Conservation (phyloP, 345 rosid genomes). For the Euphorbia peplus region DNA sequence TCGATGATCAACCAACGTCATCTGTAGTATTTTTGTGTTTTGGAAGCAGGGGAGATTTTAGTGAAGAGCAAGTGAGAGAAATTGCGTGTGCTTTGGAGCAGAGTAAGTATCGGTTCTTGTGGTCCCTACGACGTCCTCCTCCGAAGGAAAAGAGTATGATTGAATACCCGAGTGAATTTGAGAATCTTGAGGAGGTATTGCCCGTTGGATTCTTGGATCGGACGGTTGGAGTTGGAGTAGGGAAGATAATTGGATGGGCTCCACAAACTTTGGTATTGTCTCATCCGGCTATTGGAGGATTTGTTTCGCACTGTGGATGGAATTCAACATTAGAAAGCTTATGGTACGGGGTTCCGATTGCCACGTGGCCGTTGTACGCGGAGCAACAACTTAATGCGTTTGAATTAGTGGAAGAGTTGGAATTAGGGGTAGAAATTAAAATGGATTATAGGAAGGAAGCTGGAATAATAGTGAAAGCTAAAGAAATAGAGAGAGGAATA, state of each 20-base stretch:
- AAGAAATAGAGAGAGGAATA: constrained; percentile 19
- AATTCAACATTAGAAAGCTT: constrained; percentile 20
- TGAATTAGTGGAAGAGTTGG: constrained; percentile 14
- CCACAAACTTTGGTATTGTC: constrained; percentile 11
- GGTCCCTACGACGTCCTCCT: constrained; percentile 19
- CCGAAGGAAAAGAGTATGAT: not conserved
- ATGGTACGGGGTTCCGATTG: constrained; percentile 20
- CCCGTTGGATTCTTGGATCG: constrained; percentile 19
- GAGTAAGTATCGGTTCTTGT: constrained; percentile 14
- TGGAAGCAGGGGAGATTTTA: constrained; percentile 19
- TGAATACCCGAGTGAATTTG: not conserved
- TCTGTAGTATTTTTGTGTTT: constrained; percentile 23
- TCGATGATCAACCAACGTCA: constrained; percentile 14
- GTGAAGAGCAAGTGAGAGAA: constrained; percentile 14
- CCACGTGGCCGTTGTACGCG: constrained; percentile 22
- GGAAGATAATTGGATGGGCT: constrained; percentile 22
- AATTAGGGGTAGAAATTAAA: constrained; percentile 15
- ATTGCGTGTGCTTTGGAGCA: constrained; percentile 9
- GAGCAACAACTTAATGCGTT: constrained; percentile 18
- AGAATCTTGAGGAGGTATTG: not conserved
- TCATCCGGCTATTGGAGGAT: constrained; percentile 8
- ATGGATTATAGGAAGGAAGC: constrained; percentile 14
- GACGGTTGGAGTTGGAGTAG: constrained; percentile 9
- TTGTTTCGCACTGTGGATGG: constrained; percentile 26
- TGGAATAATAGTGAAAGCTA: not conserved